Conservation (phyloP, 345 rosid species). For the Brassica rapa region DNA sequence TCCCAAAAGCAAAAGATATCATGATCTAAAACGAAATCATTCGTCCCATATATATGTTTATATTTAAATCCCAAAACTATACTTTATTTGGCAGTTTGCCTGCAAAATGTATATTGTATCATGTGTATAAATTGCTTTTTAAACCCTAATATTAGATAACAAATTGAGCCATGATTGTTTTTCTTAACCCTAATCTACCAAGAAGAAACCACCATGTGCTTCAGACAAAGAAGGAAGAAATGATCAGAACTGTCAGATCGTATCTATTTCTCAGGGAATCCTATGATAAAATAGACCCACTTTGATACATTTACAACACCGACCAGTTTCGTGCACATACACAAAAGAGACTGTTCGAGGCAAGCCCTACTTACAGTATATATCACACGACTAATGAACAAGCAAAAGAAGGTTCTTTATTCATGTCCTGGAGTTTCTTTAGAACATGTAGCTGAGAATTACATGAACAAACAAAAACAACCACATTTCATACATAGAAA, state of each 20-base stretch:
- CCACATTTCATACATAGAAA: slow-evolving; percentile 18
- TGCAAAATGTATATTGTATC: background rate
- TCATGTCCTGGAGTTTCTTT: slow-evolving; percentile 7
- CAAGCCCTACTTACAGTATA: background rate
- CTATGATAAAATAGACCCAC: background rate
- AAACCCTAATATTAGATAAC: background rate
- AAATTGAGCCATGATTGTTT: background rate
- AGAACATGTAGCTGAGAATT: slow-evolving; percentile 14
- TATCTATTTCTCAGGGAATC: background rate
- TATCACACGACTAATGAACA: slow-evolving; percentile 1
- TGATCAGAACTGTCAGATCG: slow-evolving; percentile 12
- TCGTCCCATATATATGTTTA: background rate
- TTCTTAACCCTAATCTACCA: background rate
- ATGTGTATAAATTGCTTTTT: no score
- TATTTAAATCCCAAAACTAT: background rate
- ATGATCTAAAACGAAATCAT: background rate
- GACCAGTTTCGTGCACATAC: background rate
- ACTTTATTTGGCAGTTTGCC: background rate
- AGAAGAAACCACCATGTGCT: slow-evolving; percentile 21
- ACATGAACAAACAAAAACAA: slow-evolving; percentile 16
- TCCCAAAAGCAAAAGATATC: background rate
- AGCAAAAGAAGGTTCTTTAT: slow-evolving; percentile 24
- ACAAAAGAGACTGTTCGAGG: background rate
- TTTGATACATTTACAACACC: background rate
- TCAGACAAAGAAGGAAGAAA: slow-evolving; percentile 10